Conservation (phyloP, 108 stramenopile species). For the Cyclotella atomus region DNA sequence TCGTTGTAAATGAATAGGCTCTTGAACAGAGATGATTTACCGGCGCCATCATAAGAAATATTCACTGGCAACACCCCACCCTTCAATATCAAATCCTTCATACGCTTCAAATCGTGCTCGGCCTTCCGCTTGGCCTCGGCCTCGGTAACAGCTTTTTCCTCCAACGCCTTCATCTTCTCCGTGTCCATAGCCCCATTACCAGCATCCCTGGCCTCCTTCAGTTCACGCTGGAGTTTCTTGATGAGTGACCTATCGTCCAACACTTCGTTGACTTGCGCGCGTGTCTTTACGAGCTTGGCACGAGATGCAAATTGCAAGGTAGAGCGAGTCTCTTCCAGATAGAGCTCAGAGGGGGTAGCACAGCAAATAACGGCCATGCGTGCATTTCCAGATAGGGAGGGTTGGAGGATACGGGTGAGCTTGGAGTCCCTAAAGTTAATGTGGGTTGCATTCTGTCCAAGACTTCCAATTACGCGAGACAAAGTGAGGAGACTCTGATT, state of each 20-base stretch:
- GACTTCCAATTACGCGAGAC: constrained; percentile 97
- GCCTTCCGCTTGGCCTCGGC: constrained; percentile 70
- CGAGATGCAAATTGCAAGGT: constrained; percentile 94
- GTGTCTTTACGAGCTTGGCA: constrained; percentile 87
- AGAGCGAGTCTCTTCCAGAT: constrained; percentile 94
- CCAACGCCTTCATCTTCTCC: constrained; percentile 51
- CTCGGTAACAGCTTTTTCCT: constrained; percentile 64
- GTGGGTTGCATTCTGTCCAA: constrained; percentile 82
- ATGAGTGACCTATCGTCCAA: constrained; percentile 77
- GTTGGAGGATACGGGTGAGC: constrained; percentile 97
- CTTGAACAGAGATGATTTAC: constrained; percentile 25
- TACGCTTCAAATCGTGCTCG: constrained; percentile 70
- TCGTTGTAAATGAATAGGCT: constrained; percentile 44
- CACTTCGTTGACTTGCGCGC: constrained; percentile 81
- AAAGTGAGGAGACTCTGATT: constrained; percentile 96
- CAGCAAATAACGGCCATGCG: constrained; percentile 96
- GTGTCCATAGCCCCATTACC: constrained; percentile 33
- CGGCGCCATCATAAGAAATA: constrained; percentile 1
- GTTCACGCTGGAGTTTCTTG: constrained; percentile 78
- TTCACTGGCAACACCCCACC: constrained; percentile 58
- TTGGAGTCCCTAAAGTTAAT: constrained; percentile 94
- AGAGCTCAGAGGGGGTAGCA: constrained; percentile 84
- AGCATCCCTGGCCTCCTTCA: constrained; percentile 50
- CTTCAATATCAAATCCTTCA: constrained; percentile 82
- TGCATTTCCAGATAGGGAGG: constrained; percentile 95